Base-by-base conservation (phyloP, 768 basidiomycete genomes). In the Boletellus emodensis region DNA sequence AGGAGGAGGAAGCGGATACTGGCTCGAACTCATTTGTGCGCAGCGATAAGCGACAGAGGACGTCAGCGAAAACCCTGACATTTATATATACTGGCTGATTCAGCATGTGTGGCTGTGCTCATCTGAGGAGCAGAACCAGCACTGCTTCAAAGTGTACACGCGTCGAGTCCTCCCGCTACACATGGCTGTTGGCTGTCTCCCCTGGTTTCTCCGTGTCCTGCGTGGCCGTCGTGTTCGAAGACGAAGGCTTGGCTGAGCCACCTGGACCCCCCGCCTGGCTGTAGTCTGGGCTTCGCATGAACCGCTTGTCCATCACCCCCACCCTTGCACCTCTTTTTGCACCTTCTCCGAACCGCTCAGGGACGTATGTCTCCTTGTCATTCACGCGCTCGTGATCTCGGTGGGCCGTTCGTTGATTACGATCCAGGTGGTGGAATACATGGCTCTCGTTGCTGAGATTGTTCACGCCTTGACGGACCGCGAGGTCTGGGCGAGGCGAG, bases 1-100 rank as follows among this genome's bases (percentile, higher is more conserved):
- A 2, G 85, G 85, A 2, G 85, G 85, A 41, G 74, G 74, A 13
- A 77, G 66, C 46, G 84, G 77, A 71, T 84, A 82, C 41, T 75
- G 72, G 45, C 63, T 66, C 39, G 66, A 68, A 68, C 75, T 83
- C 84, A 83, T 85, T 50, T 61, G 61, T 73, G 69, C 59, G 39
- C 50, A 45, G 35, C 13, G 58, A 64, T 59, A 62, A 59, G 48
- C 50, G 57, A 48, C 17, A 40, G 53, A 41, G 41, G 36, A 51
- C 44, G 51, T 50, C 58, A 46, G 44, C 13, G 43, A 44, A 44
- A 35, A 6, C 8, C 15, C 43, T 45, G 24, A 45, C 40, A 42
- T 51, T 55, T 57, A 57, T 53, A 46, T 46, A 17, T 20, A 41
- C 34, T 15, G 8, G 64, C 61, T 65, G 66, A 65, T 26, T 68